Percentiles rank a stretch among this genome's conserved stretches.
Evolutionary conservation across 1,284 basidiomycete species (phyloP).

Genomic region (Agaricales sp.): DNA sequence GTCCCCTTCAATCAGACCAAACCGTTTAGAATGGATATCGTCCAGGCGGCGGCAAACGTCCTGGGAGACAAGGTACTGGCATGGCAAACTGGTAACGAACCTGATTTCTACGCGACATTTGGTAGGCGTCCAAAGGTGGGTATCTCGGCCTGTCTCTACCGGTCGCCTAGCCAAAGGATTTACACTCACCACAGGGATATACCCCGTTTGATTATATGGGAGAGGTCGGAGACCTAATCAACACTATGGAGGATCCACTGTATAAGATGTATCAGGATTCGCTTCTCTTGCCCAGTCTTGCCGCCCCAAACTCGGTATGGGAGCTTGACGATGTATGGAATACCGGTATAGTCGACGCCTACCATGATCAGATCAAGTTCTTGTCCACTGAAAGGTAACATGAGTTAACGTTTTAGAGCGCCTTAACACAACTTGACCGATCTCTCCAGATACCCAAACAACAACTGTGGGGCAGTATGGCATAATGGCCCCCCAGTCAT

Average conservation of each 20-base stretch:
- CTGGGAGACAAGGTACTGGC: constrained; percentile 51
- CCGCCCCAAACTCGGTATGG: constrained; percentile 44
- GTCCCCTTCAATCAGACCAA: constrained; percentile 42
- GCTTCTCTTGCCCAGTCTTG: constrained; percentile 53
- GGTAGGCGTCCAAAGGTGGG: constrained; percentile 19
- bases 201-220: constrained; percentile 38
- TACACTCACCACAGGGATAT: too few relatives aligned
- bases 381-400: constrained; percentile 50
- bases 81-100: constrained; percentile 60
- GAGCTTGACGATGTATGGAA: constrained; percentile 41
- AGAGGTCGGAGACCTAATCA: constrained; percentile 21
- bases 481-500: constrained; percentile 28
- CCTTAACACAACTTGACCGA: constrained; percentile 9
- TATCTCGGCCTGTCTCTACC: too few relatives aligned
- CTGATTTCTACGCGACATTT: constrained; percentile 46
- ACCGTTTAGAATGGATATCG: constrained; percentile 44
- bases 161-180: too few relatives aligned
- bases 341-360: constrained; percentile 44
- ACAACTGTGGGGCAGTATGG: constrained; percentile 54
- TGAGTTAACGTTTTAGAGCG: too few relatives aligned
- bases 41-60: constrained; percentile 34
- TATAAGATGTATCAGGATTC: constrained; percentile 32
- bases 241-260: constrained; percentile 29
- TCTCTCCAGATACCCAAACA: constrained; percentile 35
- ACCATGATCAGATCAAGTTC: constrained; percentile 31